phyloP scores from a whole-genome alignment of 2,329 filamentous ascomycete species.

The Amauroascus niger region DNA sequence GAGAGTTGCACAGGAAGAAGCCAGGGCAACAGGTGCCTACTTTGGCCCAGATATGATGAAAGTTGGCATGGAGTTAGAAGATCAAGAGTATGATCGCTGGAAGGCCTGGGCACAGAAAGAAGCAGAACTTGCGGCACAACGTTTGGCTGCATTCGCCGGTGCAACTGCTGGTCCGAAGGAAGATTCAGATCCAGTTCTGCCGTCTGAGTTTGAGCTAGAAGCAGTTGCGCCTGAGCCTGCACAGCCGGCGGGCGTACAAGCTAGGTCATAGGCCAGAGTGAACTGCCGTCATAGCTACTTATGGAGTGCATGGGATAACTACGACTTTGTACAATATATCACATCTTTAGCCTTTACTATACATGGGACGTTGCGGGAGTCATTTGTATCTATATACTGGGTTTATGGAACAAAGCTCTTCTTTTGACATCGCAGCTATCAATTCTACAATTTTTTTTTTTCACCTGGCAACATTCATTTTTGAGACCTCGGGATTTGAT shows the following conservation, averaged over 20 bases:
- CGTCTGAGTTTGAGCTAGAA: not conserved
- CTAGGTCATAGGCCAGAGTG: not conserved
- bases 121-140: slow-evolving; percentile 41
- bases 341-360: not conserved
- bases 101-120: slow-evolving; percentile 62
- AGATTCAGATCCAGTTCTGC: not conserved
- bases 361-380: not conserved
- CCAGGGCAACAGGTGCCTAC: slow-evolving; percentile 71
- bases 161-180: not conserved
- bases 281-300: not conserved
- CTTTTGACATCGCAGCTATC: not conserved
- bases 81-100: slow-evolving; percentile 72
- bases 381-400: not conserved
- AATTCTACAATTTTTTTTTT: no score
- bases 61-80: slow-evolving; percentile 72
- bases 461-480: no score
- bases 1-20: slow-evolving; percentile 79
- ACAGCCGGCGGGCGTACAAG: not conserved
- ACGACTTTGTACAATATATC: not conserved
- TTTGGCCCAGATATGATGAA: slow-evolving; percentile 71
- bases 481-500: not conserved
- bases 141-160: slow-evolving; percentile 35
- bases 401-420: not conserved
- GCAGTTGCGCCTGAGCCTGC: not conserved
- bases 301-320: not conserved